phyloP scores from a whole-genome alignment of 2,329 filamentous ascomycete genomes.

The Chrysosphaeria jannelii region DNA sequence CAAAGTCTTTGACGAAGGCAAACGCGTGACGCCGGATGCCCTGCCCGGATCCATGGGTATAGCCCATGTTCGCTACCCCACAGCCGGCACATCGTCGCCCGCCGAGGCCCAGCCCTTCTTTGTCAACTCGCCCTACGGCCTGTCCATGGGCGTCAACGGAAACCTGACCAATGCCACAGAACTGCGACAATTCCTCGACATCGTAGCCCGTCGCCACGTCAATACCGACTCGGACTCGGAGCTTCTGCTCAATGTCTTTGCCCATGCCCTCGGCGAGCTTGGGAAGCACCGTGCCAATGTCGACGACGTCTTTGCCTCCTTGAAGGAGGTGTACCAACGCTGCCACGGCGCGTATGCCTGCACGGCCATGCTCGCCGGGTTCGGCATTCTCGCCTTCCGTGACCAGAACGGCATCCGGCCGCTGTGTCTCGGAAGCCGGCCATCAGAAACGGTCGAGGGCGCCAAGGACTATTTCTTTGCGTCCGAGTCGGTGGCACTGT shows the following conservation, averaged over 20 bases:
- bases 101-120: constrained; percentile 83
- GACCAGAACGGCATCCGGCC: constrained; percentile 63
- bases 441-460: constrained; percentile 27
- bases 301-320: constrained; percentile 46
- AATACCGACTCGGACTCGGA: constrained; percentile 79
- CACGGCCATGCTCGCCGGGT: constrained; percentile 61
- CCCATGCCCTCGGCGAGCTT: constrained; percentile 54
- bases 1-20: constrained; percentile 49
- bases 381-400: constrained; percentile 49
- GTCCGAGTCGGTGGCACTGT: constrained; percentile 61
- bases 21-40: constrained; percentile 26
- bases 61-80: constrained; percentile 68
- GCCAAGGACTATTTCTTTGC: constrained; percentile 70
- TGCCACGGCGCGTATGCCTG: constrained; percentile 59
- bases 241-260: constrained; percentile 68
- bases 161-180: constrained; percentile 56
- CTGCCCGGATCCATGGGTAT: constrained; percentile 60
- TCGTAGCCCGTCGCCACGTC: constrained; percentile 56
- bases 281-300: constrained; percentile 61
- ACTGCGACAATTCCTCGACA: constrained; percentile 39
- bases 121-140: constrained; percentile 62
- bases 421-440: constrained; percentile 45
- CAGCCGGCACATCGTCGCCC: constrained; percentile 40
- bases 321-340: constrained; percentile 41
- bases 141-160: constrained; percentile 60